These are phyloP conservation scores for Komagataella ulmi DNA, from an alignment of 805 yeast genomes.

Conservation along the genomic window DNA sequence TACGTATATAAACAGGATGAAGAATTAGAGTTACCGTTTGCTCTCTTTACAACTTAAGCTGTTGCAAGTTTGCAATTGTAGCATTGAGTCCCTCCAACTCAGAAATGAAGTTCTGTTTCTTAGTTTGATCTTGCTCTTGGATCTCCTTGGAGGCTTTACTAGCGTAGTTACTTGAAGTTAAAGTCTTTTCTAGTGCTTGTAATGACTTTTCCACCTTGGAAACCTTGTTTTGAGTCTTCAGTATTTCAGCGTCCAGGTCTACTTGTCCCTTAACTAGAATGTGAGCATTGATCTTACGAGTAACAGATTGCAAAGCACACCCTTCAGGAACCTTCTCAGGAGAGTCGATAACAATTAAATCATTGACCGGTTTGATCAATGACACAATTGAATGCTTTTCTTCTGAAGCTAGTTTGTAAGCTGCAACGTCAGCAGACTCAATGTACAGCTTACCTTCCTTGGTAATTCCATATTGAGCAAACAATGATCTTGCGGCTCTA, in stretches of 20 bases:
- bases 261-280: slow-evolving; percentile 89
- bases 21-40: neutral
- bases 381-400: slow-evolving; percentile 86
- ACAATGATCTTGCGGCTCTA: slow-evolving; percentile 81
- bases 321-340: slow-evolving; percentile 67
- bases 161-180: slow-evolving; percentile 63
- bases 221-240: slow-evolving; percentile 70
- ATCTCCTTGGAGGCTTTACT: slow-evolving; percentile 77
- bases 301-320: slow-evolving; percentile 74
- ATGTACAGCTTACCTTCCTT: slow-evolving; percentile 82
- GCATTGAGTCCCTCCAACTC: slow-evolving; percentile 85
- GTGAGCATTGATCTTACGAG: slow-evolving; percentile 74
- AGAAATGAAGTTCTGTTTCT: slow-evolving; percentile 60
- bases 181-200: slow-evolving; percentile 55
- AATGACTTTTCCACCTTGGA: slow-evolving; percentile 47
- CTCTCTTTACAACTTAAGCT: slow-evolving; percentile 39
- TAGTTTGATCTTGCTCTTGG: slow-evolving; percentile 57
- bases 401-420: slow-evolving; percentile 38
- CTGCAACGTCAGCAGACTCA: slow-evolving; percentile 42
- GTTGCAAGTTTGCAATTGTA: slow-evolving; percentile 75
- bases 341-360: slow-evolving; percentile 48
- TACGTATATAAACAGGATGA: slow-evolving; percentile 1
- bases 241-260: slow-evolving; percentile 83
- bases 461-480: slow-evolving; percentile 80
- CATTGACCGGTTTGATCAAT: slow-evolving; percentile 80